Conservation (phyloP, 2,329 filamentous ascomycete species). For the Colletotrichum viniferum region DNA sequence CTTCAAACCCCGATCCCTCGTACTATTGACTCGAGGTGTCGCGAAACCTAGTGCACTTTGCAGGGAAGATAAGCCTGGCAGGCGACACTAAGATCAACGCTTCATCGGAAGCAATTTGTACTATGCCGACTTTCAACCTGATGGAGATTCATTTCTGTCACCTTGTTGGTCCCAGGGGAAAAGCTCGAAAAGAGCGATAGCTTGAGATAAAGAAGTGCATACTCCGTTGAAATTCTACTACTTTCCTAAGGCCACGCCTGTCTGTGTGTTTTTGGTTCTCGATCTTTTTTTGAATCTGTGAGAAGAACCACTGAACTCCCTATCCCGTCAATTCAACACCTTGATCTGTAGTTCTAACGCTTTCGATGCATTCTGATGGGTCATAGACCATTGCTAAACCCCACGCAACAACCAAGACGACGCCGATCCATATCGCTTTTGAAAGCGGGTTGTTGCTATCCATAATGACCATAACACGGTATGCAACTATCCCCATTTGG, state of each 20-base stretch:
- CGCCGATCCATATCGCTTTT: neutral
- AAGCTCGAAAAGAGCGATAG: neutral
- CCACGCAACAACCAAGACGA: neutral
- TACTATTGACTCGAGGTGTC: too few species aligned
- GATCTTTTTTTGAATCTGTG: neutral
- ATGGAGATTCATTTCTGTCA: too few species aligned
- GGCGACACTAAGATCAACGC: too few species aligned
- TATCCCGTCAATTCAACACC: neutral
- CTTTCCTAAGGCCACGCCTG: neutral
- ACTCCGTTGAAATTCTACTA: neutral
- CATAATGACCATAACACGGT: neutral
- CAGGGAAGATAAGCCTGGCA: too few species aligned
- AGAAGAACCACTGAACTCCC: accelerated
- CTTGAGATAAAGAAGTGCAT: neutral
- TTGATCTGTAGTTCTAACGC: neutral
- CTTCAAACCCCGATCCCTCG: too few species aligned
- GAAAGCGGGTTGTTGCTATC: neutral
- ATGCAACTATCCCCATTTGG: neutral
- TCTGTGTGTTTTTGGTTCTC: neutral
- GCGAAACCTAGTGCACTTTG: too few species aligned
- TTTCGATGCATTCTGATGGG: too few species aligned
- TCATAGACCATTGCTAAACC: too few species aligned
- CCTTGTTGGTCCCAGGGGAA: neutral
- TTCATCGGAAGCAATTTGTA: too few species aligned
- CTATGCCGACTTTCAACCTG: too few species aligned